These are phyloP conservation scores for Fusarium circinatum DNA, from an alignment of 2,329 filamentous ascomycete species.

Conservation along the genomic window DNA sequence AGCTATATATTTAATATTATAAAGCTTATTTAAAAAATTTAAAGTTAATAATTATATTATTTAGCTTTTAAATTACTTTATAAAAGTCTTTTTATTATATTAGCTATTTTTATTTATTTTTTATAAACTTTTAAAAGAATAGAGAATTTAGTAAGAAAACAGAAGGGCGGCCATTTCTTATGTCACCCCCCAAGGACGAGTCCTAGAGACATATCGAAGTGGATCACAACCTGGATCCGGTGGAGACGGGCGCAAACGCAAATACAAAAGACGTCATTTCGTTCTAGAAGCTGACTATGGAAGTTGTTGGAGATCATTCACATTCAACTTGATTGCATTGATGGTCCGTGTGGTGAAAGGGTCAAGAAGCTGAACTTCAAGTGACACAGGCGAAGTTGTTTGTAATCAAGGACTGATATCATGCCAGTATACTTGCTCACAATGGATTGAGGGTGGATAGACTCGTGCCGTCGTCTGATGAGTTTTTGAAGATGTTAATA, in stretches of 20 bases:
- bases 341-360: slow-evolving; percentile 1
- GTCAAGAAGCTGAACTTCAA: background rate
- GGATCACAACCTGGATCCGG: slow-evolving; percentile 9
- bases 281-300: slow-evolving; percentile 40
- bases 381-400: background rate
- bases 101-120: too few relatives aligned
- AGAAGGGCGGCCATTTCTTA: too few relatives aligned
- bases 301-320: background rate
- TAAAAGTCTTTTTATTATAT: too few relatives aligned
- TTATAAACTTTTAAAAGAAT: too few relatives aligned
- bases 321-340: background rate
- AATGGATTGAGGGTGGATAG: background rate
- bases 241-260: slow-evolving; percentile 19
- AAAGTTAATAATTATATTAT: too few relatives aligned
- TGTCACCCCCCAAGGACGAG: too few relatives aligned
- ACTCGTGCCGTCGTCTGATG: background rate
- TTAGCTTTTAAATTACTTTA: too few relatives aligned
- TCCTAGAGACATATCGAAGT: slow-evolving; percentile 10
- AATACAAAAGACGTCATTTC: slow-evolving; percentile 34
- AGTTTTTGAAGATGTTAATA: background rate
- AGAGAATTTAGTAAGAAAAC: too few relatives aligned
- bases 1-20: too few relatives aligned
- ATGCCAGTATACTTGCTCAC: background rate
- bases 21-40: too few relatives aligned
- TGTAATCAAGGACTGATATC: background rate